Evolutionary conservation across 2,329 filamentous ascomycete species (phyloP), one percentile per base, ranked within the genome.

Genomic region (Beauveria sp.): DNA sequence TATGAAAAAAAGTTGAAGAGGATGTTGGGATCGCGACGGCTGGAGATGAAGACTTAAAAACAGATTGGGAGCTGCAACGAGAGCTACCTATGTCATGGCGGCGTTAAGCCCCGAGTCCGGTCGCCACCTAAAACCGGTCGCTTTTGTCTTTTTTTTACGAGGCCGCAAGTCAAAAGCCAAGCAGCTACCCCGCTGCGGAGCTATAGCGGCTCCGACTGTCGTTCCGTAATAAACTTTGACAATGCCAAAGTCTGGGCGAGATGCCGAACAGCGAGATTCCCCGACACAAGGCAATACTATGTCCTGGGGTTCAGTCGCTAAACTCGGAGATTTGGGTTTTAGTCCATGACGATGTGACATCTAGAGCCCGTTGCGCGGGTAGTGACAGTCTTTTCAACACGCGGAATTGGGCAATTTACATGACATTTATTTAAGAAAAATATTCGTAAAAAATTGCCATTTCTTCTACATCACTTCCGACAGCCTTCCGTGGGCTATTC

Each of bases 101-200:
- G 43, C 59, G 59, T 47, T n/a, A 40, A 34, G 40, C 30, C 59
- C 59, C 52, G 52, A 61, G 20, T 24, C 59, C 59, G 59, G 59
- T 45, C 59, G 40, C 40, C 38, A 20, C 40, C 43, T 26, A 50
- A 42, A 50, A 30, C n/a, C 46, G 30, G 30, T 49, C 22, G 26
- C n/a, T 40, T 9, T 20, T 10, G 26, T 20, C 34, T 14, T 5
- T 28, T 54, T 54, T 53, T 26, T 26, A 22, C n/a, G 34, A 20
- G 22, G 28, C 34, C n/a, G 26, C 24, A 28, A 26, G 24, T 28
- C 49, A 51, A 20, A 20, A 34, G 26, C 10, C 28, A 34, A 51
- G 45, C 20, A 50, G 46, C 60, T 57, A 61, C 60, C 60, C 60
- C 60, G 60, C 54, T 52, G 53, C 53, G 60, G 60, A 62, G 53